Base-by-base conservation (phyloP, 306 rosid species). In the Vigna unguiculata region DNA sequence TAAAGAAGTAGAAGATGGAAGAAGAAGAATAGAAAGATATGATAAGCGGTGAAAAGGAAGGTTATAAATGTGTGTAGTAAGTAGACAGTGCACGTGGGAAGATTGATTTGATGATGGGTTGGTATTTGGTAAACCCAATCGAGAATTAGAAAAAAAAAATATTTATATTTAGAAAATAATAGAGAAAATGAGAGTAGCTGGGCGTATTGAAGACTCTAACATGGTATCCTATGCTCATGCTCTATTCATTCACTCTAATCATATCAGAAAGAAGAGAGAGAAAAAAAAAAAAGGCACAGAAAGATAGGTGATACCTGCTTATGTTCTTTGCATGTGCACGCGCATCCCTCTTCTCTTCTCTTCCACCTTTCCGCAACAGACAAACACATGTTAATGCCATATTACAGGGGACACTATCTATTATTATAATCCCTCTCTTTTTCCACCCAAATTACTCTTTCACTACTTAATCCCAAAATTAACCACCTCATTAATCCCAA, bases 41-140 rank as follows among this genome's bases (percentile, higher is more conserved):
- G 89, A 86, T 89, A 86, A 81, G 86, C 41, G 92, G 86, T 86
- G 88, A 91, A 91, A 91, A 81, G 87, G 71, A 88, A 83, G 87
- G 72, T 69, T 9, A 71, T 22, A 63, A 81, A 63, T 52, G 34
- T 24, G n/a, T 62, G 73, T n/a, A 77, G 75, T 57, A 81, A 60
- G 69, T 75, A 64, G 89, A 88, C 88, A 83, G 0, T 55, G 85
- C 98, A 91, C 89, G 87, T 93, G 98, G 78, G 77, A 87, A 87
- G 95, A 88, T 89, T 87, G 90, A 93, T 81, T 82, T 24, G 85
- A 83, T 71, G 82, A 86, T 76, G 81, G 83, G 84, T 83, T 79
- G 86, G 81, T 84, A 78, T 87, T 89, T 88, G 87, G 92, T 80
- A 68, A 89, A 61, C 85, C 83, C 86, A 89, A 25, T 25, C 4